phyloP scores from a whole-genome alignment of 148 eudicot species.

The Rheum nobile region DNA sequence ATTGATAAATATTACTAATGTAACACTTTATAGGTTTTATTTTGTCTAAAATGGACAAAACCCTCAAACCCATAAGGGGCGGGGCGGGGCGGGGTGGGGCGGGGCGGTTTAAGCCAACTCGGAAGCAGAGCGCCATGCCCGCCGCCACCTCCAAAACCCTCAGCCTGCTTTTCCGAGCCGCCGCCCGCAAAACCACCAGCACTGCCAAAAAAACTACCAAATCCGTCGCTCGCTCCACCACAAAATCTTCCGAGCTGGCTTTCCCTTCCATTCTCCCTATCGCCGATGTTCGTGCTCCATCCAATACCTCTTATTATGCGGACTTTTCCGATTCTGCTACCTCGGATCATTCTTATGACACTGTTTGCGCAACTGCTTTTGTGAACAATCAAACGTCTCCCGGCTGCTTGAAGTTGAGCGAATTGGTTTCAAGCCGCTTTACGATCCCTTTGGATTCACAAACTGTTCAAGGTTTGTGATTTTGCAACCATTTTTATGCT shows the following conservation, averaged over 20 bases:
- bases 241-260: background rate
- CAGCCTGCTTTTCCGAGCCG: conserved; percentile 1
- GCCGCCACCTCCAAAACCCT: background rate
- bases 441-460: background rate
- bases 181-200: background rate
- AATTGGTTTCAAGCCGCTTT: background rate
- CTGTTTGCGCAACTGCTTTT: background rate
- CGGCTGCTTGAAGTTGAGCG: background rate
- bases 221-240: background rate
- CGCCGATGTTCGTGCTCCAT: background rate
- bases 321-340: background rate
- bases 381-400: background rate
- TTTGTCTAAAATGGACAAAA: background rate
- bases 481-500: background rate
- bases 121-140: background rate
- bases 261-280: background rate
- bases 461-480: background rate
- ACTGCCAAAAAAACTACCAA: background rate
- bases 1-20: no score
- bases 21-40: no score
- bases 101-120: background rate
- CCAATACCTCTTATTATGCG: background rate
- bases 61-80: background rate
- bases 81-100: no score
- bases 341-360: background rate